These are phyloP conservation scores for Mrakiaceae sp. DNA, from an alignment of 1,284 basidiomycete species.

Conservation along the genomic window DNA sequence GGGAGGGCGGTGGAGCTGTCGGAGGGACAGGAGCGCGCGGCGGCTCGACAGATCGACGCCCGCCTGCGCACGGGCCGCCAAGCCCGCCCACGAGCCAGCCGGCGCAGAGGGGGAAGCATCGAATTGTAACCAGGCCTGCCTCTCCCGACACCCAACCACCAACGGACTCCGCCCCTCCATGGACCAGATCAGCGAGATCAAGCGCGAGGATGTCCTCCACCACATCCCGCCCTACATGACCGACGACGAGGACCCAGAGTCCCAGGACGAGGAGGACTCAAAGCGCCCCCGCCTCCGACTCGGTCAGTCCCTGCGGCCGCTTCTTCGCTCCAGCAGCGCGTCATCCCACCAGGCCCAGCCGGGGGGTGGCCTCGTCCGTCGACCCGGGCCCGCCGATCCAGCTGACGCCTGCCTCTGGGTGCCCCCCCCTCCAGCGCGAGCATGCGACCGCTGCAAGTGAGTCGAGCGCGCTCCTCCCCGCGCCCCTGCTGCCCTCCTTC, in stretches of 20 bases:
- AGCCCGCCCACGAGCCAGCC: too few relatives aligned
- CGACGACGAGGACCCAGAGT: slow-evolving; percentile 15
- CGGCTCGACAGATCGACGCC: too few relatives aligned
- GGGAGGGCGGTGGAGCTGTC: too few relatives aligned
- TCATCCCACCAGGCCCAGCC: slow-evolving; percentile 24
- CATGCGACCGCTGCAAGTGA: slow-evolving; percentile 20
- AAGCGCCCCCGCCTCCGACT: slow-evolving; percentile 34
- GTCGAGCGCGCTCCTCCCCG: background rate
- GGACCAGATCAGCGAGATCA: background rate
- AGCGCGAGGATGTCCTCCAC: background rate
- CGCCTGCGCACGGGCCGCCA: too few relatives aligned
- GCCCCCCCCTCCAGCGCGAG: background rate
- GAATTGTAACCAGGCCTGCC: background rate
- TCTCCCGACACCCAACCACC: too few relatives aligned
- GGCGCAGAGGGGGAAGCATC: background rate
- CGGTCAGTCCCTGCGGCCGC: slow-evolving; percentile 21
- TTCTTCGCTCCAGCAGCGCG: background rate
- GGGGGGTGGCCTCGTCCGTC: background rate
- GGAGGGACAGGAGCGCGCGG: too few relatives aligned
- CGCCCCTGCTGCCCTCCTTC: background rate
- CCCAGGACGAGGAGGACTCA: slow-evolving; percentile 21
- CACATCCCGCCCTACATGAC: slow-evolving; percentile 5
- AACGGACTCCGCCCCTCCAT: background rate
- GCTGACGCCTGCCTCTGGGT: background rate
- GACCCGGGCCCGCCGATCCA: background rate